Evolutionary conservation across 1,284 basidiomycete genomes (phyloP), one percentile per base, ranked within the genome.

Genomic region (Moesziomyces sp.): DNA sequence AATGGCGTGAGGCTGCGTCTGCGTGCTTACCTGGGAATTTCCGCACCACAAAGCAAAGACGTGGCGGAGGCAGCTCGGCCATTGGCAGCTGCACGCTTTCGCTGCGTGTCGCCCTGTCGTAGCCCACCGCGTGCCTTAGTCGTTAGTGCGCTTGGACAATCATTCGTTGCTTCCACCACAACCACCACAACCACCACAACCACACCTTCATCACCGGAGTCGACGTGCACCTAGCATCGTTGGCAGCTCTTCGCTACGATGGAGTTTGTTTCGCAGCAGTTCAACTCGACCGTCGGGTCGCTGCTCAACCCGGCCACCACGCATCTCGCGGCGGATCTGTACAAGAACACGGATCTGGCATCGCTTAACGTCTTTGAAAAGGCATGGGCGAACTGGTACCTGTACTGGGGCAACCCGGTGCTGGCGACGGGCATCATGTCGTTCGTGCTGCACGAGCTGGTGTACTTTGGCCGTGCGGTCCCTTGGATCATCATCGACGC

Each of bases 401-500:
- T 84, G 51, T 82, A 79, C 75, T 82, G 84, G 80, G 82, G 90
- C 71, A 96, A 97, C 87, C 94, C 95, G 0, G 85, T 96, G 68
- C 88, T 99, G 77, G 97, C 96, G 19, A 99, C 96, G 0, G 94
- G 96, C 67, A 86, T 99, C 68, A 91, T 94, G 89, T 93, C 92
- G 78, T 98, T 99, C 85, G 71, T 97, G 40, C 84, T 98, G 73
- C 96, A 98, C 85, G 95, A 98, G 88, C 84, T 95, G 79, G 93
- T 98, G 46, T 99, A 99, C 88, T 99, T 99, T 85, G 96, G 96
- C 28, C 92, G 96, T 40, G 91, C 91, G 74, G 86, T 99, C 24
- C 97, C 96, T 0, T 97, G 94, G 93, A 91, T 98, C 81, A 92
- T 97, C 85, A 91, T 98, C 85, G 97, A 98, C 85, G 86, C 90